A percentile compares a stretch with the other conserved stretches of the same genome.
Evolutionary conservation across 2,329 filamentous ascomycete genomes (phyloP).

Genomic region (Diplodia seriata): DNA sequence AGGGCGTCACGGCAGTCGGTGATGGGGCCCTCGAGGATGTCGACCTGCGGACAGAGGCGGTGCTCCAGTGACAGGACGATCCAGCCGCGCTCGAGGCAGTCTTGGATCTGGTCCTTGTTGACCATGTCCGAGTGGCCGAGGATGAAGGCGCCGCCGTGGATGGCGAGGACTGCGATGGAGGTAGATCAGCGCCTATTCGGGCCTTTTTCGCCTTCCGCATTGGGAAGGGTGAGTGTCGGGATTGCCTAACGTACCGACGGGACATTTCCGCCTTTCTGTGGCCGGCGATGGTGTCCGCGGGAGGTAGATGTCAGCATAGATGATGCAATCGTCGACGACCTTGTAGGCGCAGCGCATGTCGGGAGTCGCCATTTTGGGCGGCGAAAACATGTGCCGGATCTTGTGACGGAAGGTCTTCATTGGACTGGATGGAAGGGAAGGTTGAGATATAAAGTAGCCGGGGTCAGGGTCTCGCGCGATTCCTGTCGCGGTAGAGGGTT

Average conservation of each 20-base stretch:
- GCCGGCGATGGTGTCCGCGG: neutral
- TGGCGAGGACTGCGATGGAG: conserved; percentile 47
- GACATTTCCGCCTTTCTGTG: neutral
- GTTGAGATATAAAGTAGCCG: neutral
- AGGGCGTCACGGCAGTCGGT: conserved; percentile 47
- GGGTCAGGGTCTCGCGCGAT: neutral
- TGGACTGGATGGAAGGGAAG: neutral
- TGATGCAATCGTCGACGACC: conserved; percentile 27
- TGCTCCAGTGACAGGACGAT: conserved; percentile 36
- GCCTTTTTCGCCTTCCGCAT: neutral
- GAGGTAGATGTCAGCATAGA: conserved; percentile 33
- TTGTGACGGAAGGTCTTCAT: neutral
- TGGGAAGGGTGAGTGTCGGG: too few species aligned
- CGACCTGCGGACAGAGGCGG: conserved; percentile 45
- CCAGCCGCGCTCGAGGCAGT: conserved; percentile 36
- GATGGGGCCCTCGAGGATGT: conserved; percentile 45
- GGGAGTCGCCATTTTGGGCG: neutral
- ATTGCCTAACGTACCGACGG: conserved; percentile 33
- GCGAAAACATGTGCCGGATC: neutral
- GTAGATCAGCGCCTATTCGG: neutral
- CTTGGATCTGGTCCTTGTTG: conserved; percentile 35
- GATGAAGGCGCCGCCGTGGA: conserved; percentile 56
- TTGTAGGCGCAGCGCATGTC: conserved; percentile 32
- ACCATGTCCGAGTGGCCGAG: conserved; percentile 40
- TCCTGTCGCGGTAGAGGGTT: neutral